Conservation (phyloP, 345 rosid genomes). For the Diplotaxis tenuifolia region DNA sequence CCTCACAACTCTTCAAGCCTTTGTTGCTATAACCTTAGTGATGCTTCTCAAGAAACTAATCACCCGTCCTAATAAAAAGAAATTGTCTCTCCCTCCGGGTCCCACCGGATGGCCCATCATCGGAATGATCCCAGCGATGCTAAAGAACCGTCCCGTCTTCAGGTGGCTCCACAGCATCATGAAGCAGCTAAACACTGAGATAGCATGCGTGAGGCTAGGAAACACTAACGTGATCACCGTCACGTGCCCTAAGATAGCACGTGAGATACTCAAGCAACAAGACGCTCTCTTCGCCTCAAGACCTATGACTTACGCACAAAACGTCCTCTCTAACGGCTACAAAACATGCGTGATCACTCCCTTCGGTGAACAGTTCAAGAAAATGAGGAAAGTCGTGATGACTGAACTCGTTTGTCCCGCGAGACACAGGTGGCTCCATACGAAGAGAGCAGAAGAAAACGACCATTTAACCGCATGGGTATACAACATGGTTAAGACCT, state of each 20-base stretch:
- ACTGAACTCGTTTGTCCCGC: conserved; percentile 41
- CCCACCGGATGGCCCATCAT: conserved; percentile 45
- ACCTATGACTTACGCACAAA: conserved; percentile 34
- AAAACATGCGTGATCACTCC: conserved; percentile 33
- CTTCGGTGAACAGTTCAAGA: conserved; percentile 48
- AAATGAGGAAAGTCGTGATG: conserved; percentile 45
- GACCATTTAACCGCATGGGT: conserved; percentile 41
- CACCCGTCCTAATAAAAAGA: conserved; percentile 6
- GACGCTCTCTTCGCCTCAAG: conserved; percentile 43
- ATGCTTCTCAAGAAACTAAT: conserved; percentile 31
- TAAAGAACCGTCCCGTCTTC: conserved; percentile 37
- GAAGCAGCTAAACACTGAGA: conserved; percentile 47
- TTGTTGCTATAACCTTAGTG: conserved; percentile 30
- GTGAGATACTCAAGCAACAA: conserved; percentile 42
- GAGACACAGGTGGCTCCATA: conserved; percentile 41
- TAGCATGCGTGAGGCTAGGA: conserved; percentile 47
- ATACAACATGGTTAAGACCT: conserved; percentile 38
- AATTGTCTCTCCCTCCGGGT: conserved; percentile 42
- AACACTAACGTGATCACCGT: conserved; percentile 43
- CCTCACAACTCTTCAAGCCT: conserved; percentile 38
- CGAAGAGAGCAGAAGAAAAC: conserved; percentile 44
- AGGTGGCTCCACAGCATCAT: conserved; percentile 48
- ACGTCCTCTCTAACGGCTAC: conserved; percentile 31
- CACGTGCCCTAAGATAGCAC: conserved; percentile 42
- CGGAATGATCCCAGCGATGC: conserved; percentile 42